Evolutionary conservation across 148 eudicot species (phyloP).

Genomic region (Euryodendron excelsum): DNA sequence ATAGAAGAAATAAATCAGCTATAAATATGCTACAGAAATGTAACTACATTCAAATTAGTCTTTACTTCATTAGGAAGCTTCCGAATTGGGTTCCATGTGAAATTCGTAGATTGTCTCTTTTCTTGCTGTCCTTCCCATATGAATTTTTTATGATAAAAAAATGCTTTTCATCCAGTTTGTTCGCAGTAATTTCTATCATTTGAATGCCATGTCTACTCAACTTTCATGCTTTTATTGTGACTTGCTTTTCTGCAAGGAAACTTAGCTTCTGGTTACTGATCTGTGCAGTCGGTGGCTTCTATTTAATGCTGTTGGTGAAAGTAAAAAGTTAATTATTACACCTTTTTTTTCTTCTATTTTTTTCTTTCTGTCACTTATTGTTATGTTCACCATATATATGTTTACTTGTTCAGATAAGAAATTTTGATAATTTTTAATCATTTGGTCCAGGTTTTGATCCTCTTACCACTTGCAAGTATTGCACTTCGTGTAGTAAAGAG

Average conservation of each 20-base stretch:
- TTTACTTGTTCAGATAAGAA: slow-evolving; percentile 3
- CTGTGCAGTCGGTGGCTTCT: neutral
- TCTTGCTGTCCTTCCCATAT: neutral
- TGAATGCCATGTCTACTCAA: too few relatives aligned
- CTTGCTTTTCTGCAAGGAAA: neutral
- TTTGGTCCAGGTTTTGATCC: slow-evolving; percentile 63
- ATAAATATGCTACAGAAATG: neutral
- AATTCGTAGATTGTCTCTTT: too few relatives aligned
- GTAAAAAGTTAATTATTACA: too few relatives aligned
- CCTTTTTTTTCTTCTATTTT: neutral
- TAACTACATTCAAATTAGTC: neutral
- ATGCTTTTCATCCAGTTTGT: neutral
- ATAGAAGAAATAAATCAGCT: neutral
- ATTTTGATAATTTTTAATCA: neutral
- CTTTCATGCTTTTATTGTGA: neutral
- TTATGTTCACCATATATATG: neutral
- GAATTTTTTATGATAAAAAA: too few relatives aligned
- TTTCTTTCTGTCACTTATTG: neutral
- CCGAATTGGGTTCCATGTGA: neutral
- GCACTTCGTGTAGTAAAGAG: slow-evolving; percentile 77
- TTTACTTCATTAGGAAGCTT: too few relatives aligned
- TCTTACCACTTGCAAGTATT: slow-evolving; percentile 82
- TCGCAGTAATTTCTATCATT: too few relatives aligned
- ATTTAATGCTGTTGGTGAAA: neutral
- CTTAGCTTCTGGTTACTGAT: neutral